phyloP scores from a whole-genome alignment of 1,284 basidiomycete genomes.

The Malassezia equina region DNA sequence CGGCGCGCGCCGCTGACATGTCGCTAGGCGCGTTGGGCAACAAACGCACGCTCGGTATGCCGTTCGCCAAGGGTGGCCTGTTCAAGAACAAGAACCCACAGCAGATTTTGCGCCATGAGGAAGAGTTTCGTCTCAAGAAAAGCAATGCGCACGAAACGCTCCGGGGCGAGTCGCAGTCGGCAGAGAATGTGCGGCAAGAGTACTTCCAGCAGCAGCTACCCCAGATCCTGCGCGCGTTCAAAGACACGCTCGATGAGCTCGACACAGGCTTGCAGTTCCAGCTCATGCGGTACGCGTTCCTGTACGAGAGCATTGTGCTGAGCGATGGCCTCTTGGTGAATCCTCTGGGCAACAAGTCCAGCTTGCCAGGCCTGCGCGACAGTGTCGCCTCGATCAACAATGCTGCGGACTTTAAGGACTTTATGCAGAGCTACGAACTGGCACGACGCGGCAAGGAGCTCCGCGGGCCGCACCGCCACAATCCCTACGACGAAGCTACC shows the following conservation, averaged over 20 bases:
- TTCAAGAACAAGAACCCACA: slow-evolving; percentile 83
- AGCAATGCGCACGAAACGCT: slow-evolving; percentile 77
- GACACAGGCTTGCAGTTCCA: slow-evolving; percentile 96
- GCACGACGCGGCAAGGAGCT: slow-evolving; percentile 59
- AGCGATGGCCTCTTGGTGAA: slow-evolving; percentile 75
- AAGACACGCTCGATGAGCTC: slow-evolving; percentile 89
- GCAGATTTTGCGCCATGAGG: slow-evolving; percentile 84
- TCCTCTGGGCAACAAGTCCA: slow-evolving; percentile 53
- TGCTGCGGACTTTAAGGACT: slow-evolving; percentile 82
- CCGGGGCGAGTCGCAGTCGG: slow-evolving; percentile 78
- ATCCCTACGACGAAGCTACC: slow-evolving; percentile 48
- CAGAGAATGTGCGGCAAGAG: slow-evolving; percentile 81
- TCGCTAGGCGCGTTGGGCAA: slow-evolving; percentile 52
- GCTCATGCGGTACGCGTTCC: slow-evolving; percentile 81
- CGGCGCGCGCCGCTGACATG: slow-evolving; percentile 35
- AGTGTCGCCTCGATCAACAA: slow-evolving; percentile 87
- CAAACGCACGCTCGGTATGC: slow-evolving; percentile 52
- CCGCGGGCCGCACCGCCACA: slow-evolving; percentile 46
- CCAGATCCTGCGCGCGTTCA: slow-evolving; percentile 78
- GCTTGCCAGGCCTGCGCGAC: slow-evolving; percentile 61
- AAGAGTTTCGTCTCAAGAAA: slow-evolving; percentile 77
- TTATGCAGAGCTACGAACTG: slow-evolving; percentile 88
- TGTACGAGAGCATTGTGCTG: slow-evolving; percentile 80
- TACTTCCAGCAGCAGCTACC: slow-evolving; percentile 92
- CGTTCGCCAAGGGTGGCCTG: slow-evolving; percentile 81